Conservation (phyloP, 2,329 filamentous ascomycete species). For the Lizonia empirigonia region DNA sequence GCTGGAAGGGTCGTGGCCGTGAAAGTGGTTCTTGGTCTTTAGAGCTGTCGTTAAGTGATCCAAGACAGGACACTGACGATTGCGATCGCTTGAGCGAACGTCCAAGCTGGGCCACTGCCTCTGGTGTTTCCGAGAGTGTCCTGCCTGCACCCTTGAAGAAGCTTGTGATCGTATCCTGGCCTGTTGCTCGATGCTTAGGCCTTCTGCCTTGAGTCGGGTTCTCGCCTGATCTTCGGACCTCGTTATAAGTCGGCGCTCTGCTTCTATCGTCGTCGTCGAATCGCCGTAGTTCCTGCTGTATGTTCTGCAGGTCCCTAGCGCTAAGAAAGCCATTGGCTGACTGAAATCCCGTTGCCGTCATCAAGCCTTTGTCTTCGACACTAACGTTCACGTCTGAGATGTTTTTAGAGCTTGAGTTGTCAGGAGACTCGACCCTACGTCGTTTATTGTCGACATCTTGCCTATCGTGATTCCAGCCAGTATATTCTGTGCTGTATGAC, state of each 20-base stretch:
- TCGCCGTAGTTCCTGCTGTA: constrained; percentile 46
- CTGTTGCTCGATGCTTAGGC: constrained; percentile 49
- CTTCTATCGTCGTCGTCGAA: constrained; percentile 31
- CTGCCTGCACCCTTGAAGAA: constrained; percentile 54
- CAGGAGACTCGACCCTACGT: constrained; percentile 30
- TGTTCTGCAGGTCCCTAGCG: constrained; percentile 46
- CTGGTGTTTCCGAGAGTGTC: constrained; percentile 20
- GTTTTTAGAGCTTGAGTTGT: not conserved
- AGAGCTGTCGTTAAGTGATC: constrained; percentile 41
- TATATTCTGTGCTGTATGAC: constrained; percentile 24
- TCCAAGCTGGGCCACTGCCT: constrained; percentile 3
- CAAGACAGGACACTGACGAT: constrained; percentile 21
- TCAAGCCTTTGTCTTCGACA: not conserved
- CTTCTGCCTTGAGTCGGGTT: constrained; percentile 25
- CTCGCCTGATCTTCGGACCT: constrained; percentile 35
- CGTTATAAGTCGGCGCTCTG: constrained; percentile 23
- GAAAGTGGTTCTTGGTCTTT: constrained; percentile 29
- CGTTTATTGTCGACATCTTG: constrained; percentile 27
- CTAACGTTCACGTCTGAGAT: not conserved
- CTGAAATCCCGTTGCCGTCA: constrained; percentile 25
- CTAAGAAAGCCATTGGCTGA: constrained; percentile 46
- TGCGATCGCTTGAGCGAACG: constrained; percentile 30
- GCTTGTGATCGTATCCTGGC: constrained; percentile 59
- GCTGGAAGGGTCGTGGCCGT: constrained; percentile 28
- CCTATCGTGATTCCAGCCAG: constrained; percentile 13